Percentiles rank a stretch among this genome's conserved stretches.
Conservation (phyloP, 2,329 filamentous ascomycete genomes). For the Erysiphe pulchra region DNA sequence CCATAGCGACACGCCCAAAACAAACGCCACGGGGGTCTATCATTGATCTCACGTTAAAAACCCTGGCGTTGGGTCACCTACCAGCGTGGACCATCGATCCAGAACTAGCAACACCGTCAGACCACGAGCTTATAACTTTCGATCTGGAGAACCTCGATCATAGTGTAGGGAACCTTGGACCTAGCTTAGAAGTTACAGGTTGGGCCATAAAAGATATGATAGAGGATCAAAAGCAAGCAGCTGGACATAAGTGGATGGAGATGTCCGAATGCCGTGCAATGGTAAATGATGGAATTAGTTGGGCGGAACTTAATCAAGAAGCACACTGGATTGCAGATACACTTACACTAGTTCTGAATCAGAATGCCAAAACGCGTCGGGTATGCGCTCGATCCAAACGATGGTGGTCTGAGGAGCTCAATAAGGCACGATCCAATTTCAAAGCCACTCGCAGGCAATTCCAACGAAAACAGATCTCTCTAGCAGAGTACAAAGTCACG, state of each 20-base stretch:
- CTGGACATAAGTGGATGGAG: not conserved
- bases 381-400: not conserved
- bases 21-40: not conserved
- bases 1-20: not conserved
- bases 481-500: not conserved
- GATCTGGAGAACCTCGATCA: not conserved
- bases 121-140: too few relatives aligned
- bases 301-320: not conserved
- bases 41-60: not conserved
- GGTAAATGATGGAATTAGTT: not conserved
- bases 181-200: too few relatives aligned
- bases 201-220: too few relatives aligned
- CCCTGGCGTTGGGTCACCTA: not conserved
- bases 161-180: not conserved
- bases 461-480: not conserved
- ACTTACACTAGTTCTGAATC: not conserved
- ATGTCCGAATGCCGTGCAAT: not conserved
- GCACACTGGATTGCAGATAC: not conserved
- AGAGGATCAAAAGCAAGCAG: not conserved
- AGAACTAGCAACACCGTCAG: not conserved
- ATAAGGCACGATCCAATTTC: not conserved
- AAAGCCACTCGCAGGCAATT: not conserved
- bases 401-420: not conserved
- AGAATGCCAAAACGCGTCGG: not conserved
- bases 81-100: not conserved